Evolutionary conservation across 2,329 filamentous ascomycete species (phyloP).

Genomic region (Emmonsia crescens): DNA sequence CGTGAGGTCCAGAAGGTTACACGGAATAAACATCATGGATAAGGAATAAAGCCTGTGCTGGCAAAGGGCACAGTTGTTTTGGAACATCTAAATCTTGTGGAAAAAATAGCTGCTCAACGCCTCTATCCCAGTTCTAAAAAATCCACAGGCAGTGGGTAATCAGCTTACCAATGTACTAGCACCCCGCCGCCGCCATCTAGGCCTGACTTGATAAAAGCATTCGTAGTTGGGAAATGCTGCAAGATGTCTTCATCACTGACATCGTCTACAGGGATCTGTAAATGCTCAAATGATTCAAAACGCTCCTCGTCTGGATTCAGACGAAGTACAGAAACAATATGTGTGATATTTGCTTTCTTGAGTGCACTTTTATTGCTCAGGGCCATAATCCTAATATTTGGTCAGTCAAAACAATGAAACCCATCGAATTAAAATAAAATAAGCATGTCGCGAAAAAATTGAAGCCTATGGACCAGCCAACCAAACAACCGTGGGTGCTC

Average conservation of each 20-base stretch:
- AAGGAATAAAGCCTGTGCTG: background rate
- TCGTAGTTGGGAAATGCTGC: constrained; percentile 64
- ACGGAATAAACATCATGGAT: background rate
- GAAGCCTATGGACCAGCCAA: background rate
- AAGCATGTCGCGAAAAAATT: background rate
- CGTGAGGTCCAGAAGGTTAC: background rate
- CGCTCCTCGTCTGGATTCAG: constrained; percentile 47
- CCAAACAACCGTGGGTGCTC: background rate
- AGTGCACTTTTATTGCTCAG: constrained; percentile 62
- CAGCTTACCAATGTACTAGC: constrained; percentile 59
- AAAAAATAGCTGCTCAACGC: background rate
- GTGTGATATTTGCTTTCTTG: constrained; percentile 65
- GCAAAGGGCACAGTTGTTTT: background rate
- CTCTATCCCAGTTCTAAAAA: background rate
- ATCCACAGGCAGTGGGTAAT: background rate
- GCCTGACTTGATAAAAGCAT: constrained; percentile 72
- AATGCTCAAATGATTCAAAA: constrained; percentile 57
- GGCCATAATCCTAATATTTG: constrained; percentile 48
- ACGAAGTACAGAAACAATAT: constrained; percentile 74
- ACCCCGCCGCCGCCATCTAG: constrained; percentile 49
- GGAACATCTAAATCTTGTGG: background rate
- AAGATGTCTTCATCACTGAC: constrained; percentile 80
- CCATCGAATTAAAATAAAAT: background rate
- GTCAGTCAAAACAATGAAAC: background rate
- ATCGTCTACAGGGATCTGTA: constrained; percentile 79